Conservation (phyloP, 306 rosid species). For the Oemleria cerasiformis region DNA sequence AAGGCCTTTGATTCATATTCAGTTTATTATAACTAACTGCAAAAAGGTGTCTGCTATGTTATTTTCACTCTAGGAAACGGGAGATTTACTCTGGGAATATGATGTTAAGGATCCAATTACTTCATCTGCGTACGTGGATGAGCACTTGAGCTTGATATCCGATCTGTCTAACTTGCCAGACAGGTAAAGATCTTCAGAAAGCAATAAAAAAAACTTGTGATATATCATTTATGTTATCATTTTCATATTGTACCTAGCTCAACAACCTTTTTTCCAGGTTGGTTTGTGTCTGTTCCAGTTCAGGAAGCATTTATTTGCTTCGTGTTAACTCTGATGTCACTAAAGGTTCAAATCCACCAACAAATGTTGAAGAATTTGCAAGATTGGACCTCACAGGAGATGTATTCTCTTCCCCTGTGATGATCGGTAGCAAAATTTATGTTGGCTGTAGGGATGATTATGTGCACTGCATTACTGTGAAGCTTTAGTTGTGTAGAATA, state of each 20-base stretch:
- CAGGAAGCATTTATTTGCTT: conserved; percentile 64
- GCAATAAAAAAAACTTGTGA: neutral
- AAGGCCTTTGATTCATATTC: neutral
- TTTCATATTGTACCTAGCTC: neutral
- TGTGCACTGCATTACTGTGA: conserved; percentile 59
- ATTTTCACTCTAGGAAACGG: conserved; percentile 53
- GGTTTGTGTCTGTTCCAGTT: conserved; percentile 71
- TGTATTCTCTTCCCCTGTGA: conserved; percentile 81
- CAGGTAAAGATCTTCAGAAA: conserved; percentile 42
- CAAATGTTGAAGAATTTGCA: conserved; percentile 54
- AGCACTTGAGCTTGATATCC: conserved; percentile 47
- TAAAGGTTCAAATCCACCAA: conserved; percentile 14
- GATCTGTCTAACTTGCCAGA: conserved; percentile 42
- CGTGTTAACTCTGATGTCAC: conserved; percentile 33
- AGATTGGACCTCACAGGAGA: conserved; percentile 56
- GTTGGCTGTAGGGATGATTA: conserved; percentile 85
- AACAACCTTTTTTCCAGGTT: conserved; percentile 42
- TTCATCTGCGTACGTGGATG: conserved; percentile 79
- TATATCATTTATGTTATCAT: neutral
- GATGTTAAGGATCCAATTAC: conserved; percentile 76
- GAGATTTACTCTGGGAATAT: conserved; percentile 64
- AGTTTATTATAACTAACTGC: neutral
- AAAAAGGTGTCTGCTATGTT: conserved; percentile 17
- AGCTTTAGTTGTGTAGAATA: neutral
- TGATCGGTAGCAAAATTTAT: conserved; percentile 74